Conservation (phyloP, 2,329 filamentous ascomycete species). For the Cryphonectria japonica region DNA sequence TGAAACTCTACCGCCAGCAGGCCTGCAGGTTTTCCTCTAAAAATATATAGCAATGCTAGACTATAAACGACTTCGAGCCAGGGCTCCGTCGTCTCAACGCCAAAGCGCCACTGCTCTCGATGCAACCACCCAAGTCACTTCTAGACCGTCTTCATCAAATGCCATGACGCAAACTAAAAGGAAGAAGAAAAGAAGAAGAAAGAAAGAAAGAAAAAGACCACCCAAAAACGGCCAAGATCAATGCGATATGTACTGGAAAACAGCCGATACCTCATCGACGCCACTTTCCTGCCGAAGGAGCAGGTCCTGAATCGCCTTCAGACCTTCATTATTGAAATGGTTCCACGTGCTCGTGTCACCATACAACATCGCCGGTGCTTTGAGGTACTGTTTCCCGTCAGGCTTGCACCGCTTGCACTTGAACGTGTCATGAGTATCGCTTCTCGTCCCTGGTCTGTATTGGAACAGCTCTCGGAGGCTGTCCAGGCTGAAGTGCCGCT, state of each 20-base stretch:
- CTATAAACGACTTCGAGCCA: not conserved
- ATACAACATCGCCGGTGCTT: conserved; percentile 93
- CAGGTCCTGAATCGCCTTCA: conserved; percentile 87
- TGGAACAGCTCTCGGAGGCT: conserved; percentile 92
- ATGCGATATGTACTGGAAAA: conserved; percentile 99
- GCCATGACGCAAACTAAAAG: not conserved
- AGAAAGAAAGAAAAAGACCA: not conserved
- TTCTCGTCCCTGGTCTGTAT: conserved; percentile 81
- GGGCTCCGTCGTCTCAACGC: conserved; percentile 12
- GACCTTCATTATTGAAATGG: conserved; percentile 82
- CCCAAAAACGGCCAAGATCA: conserved; percentile 34
- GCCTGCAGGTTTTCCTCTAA: not conserved
- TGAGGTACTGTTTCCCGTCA: conserved; percentile 84
- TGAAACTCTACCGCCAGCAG: not conserved
- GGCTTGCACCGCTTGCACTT: conserved; percentile 95
- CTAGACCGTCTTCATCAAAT: not conserved
- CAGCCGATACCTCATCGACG: conserved; percentile 82
- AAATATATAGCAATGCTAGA: conserved; percentile 21
- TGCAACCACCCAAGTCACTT: not conserved
- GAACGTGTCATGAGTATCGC: conserved; percentile 97
- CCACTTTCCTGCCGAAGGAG: conserved; percentile 83
- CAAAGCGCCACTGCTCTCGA: not conserved
- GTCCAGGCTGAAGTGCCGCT: conserved; percentile 93
- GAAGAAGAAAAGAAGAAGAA: not conserved
- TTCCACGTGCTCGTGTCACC: conserved; percentile 99